Conservation (phyloP, 352 stramenopile species). For the Pythium brachiatum region DNA sequence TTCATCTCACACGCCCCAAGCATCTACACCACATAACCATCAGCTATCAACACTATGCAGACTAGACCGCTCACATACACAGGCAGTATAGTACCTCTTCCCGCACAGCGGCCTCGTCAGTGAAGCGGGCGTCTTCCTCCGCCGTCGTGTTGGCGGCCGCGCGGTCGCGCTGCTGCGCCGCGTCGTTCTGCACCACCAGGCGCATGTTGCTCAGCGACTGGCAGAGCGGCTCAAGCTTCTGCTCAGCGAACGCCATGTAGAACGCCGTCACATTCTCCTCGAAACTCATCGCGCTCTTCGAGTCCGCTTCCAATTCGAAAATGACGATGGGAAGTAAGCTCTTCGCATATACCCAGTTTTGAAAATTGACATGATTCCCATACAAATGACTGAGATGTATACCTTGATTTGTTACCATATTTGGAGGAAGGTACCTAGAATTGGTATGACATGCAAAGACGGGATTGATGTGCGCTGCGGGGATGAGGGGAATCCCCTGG, state of each 20-base stretch:
- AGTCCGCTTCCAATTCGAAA: neutral
- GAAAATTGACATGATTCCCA: neutral
- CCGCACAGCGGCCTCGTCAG: slow-evolving; percentile 37
- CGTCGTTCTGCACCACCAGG: slow-evolving; percentile 32
- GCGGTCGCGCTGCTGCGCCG: slow-evolving; percentile 24
- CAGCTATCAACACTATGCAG: neutral
- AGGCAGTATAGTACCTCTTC: slow-evolving; percentile 39
- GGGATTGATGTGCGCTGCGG: too few relatives aligned
- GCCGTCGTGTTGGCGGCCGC: slow-evolving; percentile 14
- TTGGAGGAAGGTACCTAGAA: too few relatives aligned
- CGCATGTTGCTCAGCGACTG: slow-evolving; percentile 64
- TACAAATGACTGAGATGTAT: neutral
- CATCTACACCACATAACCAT: slow-evolving; percentile 38
- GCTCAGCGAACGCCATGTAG: slow-evolving; percentile 78
- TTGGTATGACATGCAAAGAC: neutral
- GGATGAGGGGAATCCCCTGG: too few relatives aligned
- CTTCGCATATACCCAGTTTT: neutral
- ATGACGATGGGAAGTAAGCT: slow-evolving; percentile 1
- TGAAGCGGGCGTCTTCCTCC: slow-evolving; percentile 11
- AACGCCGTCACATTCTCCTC: slow-evolving; percentile 79
- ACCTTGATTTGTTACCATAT: neutral
- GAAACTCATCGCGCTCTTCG: slow-evolving; percentile 52
- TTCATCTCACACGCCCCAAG: slow-evolving; percentile 72
- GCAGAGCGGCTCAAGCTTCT: slow-evolving; percentile 63
- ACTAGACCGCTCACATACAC: neutral